Evolutionary conservation across 2,329 filamentous ascomycete genomes (phyloP).

Genomic region (Colletotrichum salicis): DNA sequence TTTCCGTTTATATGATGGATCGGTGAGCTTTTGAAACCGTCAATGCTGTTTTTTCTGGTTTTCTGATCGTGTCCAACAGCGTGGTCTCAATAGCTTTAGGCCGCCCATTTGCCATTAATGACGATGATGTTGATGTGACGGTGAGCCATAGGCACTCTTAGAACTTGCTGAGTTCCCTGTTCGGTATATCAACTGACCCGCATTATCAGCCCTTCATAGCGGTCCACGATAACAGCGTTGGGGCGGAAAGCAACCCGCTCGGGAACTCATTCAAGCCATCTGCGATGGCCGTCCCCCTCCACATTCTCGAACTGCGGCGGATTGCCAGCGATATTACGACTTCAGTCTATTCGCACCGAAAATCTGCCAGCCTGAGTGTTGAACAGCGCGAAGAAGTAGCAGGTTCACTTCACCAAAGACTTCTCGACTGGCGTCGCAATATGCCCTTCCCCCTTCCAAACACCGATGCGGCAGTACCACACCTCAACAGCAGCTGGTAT

Average conservation of each 20-base stretch:
- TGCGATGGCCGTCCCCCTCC: slow-evolving; percentile 51
- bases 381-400: slow-evolving; percentile 46
- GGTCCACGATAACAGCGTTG: background rate
- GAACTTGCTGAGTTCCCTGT: background rate
- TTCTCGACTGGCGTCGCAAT: slow-evolving; percentile 55
- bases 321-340: slow-evolving; percentile 54
- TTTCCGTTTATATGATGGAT: slow-evolving; percentile 62
- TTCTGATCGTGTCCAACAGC: slow-evolving; percentile 42
- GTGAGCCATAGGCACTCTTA: slow-evolving; percentile 36
- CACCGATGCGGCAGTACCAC: slow-evolving; percentile 51
- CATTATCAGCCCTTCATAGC: background rate
- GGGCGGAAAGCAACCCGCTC: slow-evolving; percentile 2
- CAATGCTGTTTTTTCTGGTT: background rate
- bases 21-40: slow-evolving; percentile 39
- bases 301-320: slow-evolving; percentile 52
- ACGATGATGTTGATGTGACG: slow-evolving; percentile 56
- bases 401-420: slow-evolving; percentile 49
- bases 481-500: slow-evolving; percentile 56
- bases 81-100: slow-evolving; percentile 54
- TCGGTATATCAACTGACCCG: background rate
- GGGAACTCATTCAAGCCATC: slow-evolving; percentile 45
- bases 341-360: slow-evolving; percentile 47
- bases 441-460: slow-evolving; percentile 57
- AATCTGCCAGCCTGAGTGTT: slow-evolving; percentile 30
- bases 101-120: slow-evolving; percentile 56